Evolutionary conservation across 148 eudicot genomes (phyloP), one percentile per base, ranked within the genome.

Genomic region (Rhododendron henanense): DNA sequence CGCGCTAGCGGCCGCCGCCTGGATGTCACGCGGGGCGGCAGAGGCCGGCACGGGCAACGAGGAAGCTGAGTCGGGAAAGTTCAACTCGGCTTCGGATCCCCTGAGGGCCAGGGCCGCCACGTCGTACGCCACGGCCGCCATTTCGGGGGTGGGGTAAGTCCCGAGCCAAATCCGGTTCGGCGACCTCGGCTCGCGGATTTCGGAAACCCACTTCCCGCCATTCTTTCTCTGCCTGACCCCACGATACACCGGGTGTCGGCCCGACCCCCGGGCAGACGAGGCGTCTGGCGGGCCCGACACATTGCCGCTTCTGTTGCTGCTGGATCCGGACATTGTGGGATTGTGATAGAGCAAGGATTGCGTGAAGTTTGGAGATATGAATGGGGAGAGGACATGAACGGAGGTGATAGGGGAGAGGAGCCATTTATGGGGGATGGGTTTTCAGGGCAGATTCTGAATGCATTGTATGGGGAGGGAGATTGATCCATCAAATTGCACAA

Each of bases 81-180:
- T 93, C 44, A 93, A 87, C 83, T 94, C 92, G 5, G 95, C 92
- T 0, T 88, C 89, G 2, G 47, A 85, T 9, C 97, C 97, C 87
- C 88, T 92, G 0, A 94, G 91, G 15, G 97, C 97, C 18, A 91
- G 85, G 3, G 94, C 93, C 5, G 97, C 97, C 84, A 94, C 97
- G 41, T 94, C 97, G 81, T 93, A 94, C 0, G 97, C 97, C 37
- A 91, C 92, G 0, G 97, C 97, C 0, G 97, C 95, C 97, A 94
- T 94, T 84, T 94, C 97, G 0, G 93, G 92, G 0, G 93, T 93
- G 21, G 95, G 89, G 86, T 91, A 94, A 21, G 97, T 89, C 9
- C 97, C 97, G 31, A 94, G 90, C 97, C 97, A 94, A 2, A 94
- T 94, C 31, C 97, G 84, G 83, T 92, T 93, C 2, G 95, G 95